These are phyloP conservation scores for Cutaneotrichosporon sp. DNA, from an alignment of 1,284 basidiomycete genomes.

Conservation along the genomic window DNA sequence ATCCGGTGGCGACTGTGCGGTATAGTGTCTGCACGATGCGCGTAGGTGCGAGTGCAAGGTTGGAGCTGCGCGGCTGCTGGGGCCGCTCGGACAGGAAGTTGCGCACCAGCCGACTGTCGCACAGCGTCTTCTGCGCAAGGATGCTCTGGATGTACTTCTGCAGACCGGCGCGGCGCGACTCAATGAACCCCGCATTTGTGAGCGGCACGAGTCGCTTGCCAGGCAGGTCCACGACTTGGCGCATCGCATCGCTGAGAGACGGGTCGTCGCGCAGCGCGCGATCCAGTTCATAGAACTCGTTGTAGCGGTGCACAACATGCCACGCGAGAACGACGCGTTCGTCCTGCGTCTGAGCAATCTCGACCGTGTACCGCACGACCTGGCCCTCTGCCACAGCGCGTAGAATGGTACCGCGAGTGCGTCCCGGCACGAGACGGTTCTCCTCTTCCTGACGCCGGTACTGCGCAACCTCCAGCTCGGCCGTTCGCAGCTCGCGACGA, in stretches of 20 bases:
- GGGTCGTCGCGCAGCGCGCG: conserved; percentile 61
- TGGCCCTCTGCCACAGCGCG: conserved; percentile 71
- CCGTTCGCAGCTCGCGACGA: conserved; percentile 74
- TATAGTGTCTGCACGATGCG: conserved; percentile 76
- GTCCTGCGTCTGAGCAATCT: conserved; percentile 79
- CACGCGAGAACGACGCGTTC: conserved; percentile 76
- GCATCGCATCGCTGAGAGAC: conserved; percentile 1
- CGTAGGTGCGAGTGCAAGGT: conserved; percentile 60
- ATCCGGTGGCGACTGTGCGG: conserved; percentile 63
- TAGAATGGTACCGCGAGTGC: conserved; percentile 74
- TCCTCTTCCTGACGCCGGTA: conserved; percentile 86
- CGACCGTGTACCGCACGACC: conserved; percentile 87
- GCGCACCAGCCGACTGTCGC: conserved; percentile 77
- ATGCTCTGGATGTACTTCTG: conserved; percentile 85
- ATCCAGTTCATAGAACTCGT: conserved; percentile 89
- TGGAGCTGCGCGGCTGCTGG: conserved; percentile 37
- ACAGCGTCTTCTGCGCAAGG: conserved; percentile 69
- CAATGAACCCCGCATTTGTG: conserved; percentile 74
- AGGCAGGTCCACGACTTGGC: conserved; percentile 65
- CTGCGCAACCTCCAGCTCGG: conserved; percentile 83
- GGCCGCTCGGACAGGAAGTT: conserved; percentile 73
- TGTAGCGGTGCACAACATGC: conserved; percentile 88
- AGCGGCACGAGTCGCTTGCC: conserved; percentile 83
- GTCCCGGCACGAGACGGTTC: conserved; percentile 74
- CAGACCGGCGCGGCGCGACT: conserved; percentile 70